Base-by-base conservation (phyloP, 495 filamentous ascomycete genomes). In the Lasiosphaeria ovina region DNA sequence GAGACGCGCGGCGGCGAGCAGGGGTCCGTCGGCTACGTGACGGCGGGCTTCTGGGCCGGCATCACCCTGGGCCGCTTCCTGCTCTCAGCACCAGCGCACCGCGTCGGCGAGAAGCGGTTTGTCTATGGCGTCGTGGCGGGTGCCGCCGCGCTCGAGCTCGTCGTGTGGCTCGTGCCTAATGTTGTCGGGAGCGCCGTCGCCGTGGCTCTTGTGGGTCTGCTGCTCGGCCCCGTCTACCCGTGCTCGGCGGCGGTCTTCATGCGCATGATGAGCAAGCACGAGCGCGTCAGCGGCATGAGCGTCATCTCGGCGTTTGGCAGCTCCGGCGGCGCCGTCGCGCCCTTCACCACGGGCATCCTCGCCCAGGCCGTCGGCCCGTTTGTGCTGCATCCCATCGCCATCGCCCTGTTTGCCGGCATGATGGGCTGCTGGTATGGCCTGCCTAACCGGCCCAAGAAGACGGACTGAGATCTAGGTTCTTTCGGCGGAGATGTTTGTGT, bases 11-110 rank as follows among this genome's bases (percentile, higher is more conserved):
- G 83, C 65, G 89, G 88, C 10, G 74, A 86, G 24, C 24, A 24
- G 59, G 87, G 88, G 3, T 73, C 79, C 7, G 87, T 92, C 8
- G 90, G 91, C 14, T 93, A 92, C 68, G 90, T 93, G 3, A 92
- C 89, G 24, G 78, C 89, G 0, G 91, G 90, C 4, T 95, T 93
- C 73, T 93, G 91, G 91, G 89, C 72, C 8, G 89, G 90, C 49
- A 89, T 95, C 59, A 91, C 88, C 3, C 66, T 88, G 0, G 90
- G 90, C 1, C 80, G 91, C 2, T 87, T 93, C 69, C 59, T 84
- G 3, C 78, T 94, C 42, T 82, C 83, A 10, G 82, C 85, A 17
- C 75, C 84, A 0, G 87, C 88, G 0, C 79, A 84, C 57, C 76
- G 74, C 7, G 61, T 92, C 17, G 90, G 89, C 33, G 89, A 93